Conservation (phyloP, 768 basidiomycete species). For the Xerocomellus chrysenteron region DNA sequence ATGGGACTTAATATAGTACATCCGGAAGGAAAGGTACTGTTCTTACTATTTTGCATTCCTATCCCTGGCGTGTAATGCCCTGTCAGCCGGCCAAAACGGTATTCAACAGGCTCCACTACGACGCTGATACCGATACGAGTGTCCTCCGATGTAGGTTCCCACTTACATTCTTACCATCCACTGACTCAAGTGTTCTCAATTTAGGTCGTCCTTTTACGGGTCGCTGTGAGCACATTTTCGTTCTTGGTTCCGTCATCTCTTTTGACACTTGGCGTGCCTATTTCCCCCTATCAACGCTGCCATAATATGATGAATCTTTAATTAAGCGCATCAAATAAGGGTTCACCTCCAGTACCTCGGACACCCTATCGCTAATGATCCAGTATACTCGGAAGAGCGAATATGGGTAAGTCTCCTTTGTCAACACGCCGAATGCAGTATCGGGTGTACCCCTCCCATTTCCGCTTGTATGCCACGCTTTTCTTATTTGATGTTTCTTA, state of each 20-base stretch:
- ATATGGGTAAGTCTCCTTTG: conserved; percentile 61
- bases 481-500: background rate
- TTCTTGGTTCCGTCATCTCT: background rate
- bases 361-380: conserved; percentile 92
- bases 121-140: conserved; percentile 75
- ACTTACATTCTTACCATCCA: background rate
- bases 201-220: conserved; percentile 87
- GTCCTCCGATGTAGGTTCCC: conserved; percentile 73
- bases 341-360: conserved; percentile 97
- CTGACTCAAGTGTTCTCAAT: conserved; percentile 4
- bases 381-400: conserved; percentile 78
- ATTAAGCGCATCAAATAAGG: conserved; percentile 89
- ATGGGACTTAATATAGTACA: conserved; percentile 97
- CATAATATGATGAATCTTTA: background rate
- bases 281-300: conserved; percentile 3
- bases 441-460: background rate
- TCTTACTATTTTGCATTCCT: background rate
- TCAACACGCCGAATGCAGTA: background rate
- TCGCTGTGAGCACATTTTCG: conserved; percentile 61
- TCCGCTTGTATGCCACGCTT: background rate
- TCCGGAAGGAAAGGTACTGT: conserved; percentile 83
- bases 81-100: conserved; percentile 81
- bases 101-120: conserved; percentile 82
- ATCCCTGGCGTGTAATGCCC: background rate
- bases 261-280: background rate